Evolutionary conservation across 1,284 basidiomycete genomes (phyloP), one percentile per base, ranked within the genome.

Genomic region (Rhodotorula sp.): DNA sequence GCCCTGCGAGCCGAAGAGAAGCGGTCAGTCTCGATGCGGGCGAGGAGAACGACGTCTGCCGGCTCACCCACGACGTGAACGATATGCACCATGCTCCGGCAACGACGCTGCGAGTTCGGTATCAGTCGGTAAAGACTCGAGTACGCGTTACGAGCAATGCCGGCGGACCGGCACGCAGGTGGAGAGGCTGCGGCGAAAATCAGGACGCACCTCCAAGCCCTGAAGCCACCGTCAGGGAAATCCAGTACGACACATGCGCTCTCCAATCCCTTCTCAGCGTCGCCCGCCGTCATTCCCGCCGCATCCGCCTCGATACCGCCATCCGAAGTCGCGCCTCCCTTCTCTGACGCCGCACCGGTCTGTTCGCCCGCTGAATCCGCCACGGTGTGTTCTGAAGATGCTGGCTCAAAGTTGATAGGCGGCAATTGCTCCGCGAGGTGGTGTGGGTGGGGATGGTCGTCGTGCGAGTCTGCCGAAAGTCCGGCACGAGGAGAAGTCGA

Each of bases 21-120:
- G 30, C 11, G 24, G 55, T 56, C 40, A 44, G 10, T 44, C 16
- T 44, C 16, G 40, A 44, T 11, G 13, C 16, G 13, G 15, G 40
- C 40, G 40, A 44, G 40, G 40, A 44, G 15, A 13, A 44, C 13
- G 10, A 18, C 5, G 16, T 6, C 40, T 44, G 40, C 5, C 24
- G 28, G 50, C 70, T 31, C 22, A 72, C 55, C 69, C 72, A 74
- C 5, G 67, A 68, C 24, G 59, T 65, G 46, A 72, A 75, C n/a
- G 53, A 62, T 30, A 72, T 69, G 40, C 69, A 70, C 65, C 69
- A 75, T 2, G 70, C 72, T 5, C 74, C 74, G 1, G 48, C 69
- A 10, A 74, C 72, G 9, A 73, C 72, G 20, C 69, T 73, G 61
- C 31, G 7, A 13, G 40, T 6, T 20, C 3, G 18, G 2, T 18